Evolutionary conservation across 208 protist species (phyloP).

Genomic region (Wallacemonas sp.): DNA sequence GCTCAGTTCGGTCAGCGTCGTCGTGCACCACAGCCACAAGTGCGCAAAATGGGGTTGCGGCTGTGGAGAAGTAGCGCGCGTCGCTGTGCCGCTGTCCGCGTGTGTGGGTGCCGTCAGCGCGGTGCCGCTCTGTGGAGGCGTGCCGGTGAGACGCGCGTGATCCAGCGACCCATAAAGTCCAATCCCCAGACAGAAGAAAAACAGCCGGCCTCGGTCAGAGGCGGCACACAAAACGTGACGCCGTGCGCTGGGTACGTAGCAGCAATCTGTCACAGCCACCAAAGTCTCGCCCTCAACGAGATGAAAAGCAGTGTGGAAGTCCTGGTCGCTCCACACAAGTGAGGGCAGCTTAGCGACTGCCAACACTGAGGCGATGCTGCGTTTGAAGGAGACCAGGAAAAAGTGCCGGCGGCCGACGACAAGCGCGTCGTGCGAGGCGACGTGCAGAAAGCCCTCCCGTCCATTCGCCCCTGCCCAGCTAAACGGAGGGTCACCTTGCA

Average conservation of each 20-base stretch:
- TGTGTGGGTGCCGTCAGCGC: too few species aligned
- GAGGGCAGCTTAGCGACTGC: conserved; percentile 2
- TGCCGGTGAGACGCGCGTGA: too few species aligned
- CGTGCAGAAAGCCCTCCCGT: not conserved
- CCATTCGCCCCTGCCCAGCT: not conserved
- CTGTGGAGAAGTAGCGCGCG: not conserved
- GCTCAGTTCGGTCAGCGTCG: not conserved
- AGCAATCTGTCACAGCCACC: conserved; percentile 4
- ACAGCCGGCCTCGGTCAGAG: conserved; percentile 14
- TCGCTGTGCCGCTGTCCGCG: not conserved
- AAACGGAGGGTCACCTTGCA: not conserved
- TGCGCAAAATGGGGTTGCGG: too few species aligned
- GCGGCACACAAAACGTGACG: conserved; percentile 4
- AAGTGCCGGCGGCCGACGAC: conserved; percentile 13
- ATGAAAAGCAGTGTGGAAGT: conserved; percentile 15
- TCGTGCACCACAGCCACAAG: conserved; percentile 3
- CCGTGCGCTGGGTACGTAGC: not conserved
- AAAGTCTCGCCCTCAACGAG: conserved; percentile 32
- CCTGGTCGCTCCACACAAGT: conserved; percentile 9
- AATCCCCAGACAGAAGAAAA: conserved; percentile 7
- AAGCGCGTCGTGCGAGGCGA: conserved; percentile 14
- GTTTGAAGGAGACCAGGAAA: conserved; percentile 13
- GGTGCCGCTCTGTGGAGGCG: too few species aligned
- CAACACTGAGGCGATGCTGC: conserved; percentile 2
- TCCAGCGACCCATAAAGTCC: not conserved